phyloP scores from a whole-genome alignment of 2,329 filamentous ascomycete genomes.

The Coniochaeta prunicola region DNA sequence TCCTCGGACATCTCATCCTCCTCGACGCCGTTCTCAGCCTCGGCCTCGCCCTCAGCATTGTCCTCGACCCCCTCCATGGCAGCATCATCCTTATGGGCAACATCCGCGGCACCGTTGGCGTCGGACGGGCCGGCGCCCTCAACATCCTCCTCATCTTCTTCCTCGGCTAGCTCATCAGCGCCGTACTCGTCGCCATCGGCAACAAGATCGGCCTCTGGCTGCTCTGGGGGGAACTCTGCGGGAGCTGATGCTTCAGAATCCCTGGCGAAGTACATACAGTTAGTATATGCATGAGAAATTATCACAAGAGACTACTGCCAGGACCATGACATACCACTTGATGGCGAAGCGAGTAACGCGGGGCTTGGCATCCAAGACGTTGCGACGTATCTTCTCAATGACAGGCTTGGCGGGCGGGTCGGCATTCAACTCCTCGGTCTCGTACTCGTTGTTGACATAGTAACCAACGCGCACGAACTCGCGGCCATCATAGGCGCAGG shows the following conservation, averaged over 20 bases:
- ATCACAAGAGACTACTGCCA: slow-evolving; percentile 5
- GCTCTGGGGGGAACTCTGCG: slow-evolving; percentile 92
- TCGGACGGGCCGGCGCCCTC: slow-evolving; percentile 34
- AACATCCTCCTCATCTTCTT: slow-evolving; percentile 51
- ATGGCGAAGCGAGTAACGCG: slow-evolving; percentile 96
- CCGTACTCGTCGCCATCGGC: slow-evolving; percentile 88
- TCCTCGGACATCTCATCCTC: slow-evolving; percentile 30
- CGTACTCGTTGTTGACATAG: slow-evolving; percentile 99
- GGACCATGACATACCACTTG: slow-evolving; percentile 73
- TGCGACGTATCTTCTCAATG: slow-evolving; percentile 85
- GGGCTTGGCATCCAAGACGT: slow-evolving; percentile 93
- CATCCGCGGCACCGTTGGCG: slow-evolving; percentile 11
- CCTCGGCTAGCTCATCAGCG: slow-evolving; percentile 76
- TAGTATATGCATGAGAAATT: not conserved
- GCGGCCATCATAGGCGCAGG: slow-evolving; percentile 90
- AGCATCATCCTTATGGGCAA: slow-evolving; percentile 17
- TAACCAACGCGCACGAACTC: slow-evolving; percentile 98
- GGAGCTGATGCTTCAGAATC: slow-evolving; percentile 97
- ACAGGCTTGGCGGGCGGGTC: slow-evolving; percentile 90
- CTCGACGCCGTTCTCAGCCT: slow-evolving; percentile 20
- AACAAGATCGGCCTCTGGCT: slow-evolving; percentile 84
- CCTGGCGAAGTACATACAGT: slow-evolving; percentile 41
- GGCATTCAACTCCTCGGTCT: slow-evolving; percentile 77
- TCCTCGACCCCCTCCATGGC: slow-evolving; percentile 24
- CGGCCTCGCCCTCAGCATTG: slow-evolving; percentile 8